A percentile compares a stretch with the other conserved stretches of the same genome.
Evolutionary conservation across 257 asterid species (phyloP).

Genomic region (Cordia subcordata): DNA sequence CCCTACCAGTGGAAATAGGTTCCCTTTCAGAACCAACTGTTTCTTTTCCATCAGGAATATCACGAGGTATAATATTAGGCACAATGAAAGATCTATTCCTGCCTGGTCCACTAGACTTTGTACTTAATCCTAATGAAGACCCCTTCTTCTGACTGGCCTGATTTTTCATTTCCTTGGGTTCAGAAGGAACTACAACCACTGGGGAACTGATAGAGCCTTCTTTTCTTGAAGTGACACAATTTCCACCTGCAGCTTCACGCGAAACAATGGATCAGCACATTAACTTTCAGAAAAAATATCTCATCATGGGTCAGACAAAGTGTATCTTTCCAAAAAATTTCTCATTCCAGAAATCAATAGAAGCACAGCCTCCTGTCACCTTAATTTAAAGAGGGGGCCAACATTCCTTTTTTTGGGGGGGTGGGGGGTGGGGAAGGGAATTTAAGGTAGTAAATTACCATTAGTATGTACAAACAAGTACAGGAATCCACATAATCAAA

Average conservation of each 20-base stretch:
- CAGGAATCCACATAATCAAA: too few relatives aligned
- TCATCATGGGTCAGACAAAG: background rate
- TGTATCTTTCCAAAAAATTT: background rate
- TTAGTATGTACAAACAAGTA: too few relatives aligned
- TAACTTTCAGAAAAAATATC: background rate
- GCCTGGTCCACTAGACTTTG: constrained; percentile 39
- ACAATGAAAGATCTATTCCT: constrained; percentile 48
- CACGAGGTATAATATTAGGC: constrained; percentile 75
- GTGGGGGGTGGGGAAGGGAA: background rate
- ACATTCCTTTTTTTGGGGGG: too few relatives aligned
- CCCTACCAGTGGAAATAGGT: constrained; percentile 40
- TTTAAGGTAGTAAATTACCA: too few relatives aligned
- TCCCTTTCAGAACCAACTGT: constrained; percentile 56
- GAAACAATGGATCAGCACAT: constrained; percentile 11
- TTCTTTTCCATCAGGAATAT: constrained; percentile 46
- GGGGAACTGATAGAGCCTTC: constrained; percentile 42
- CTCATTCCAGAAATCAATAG: background rate
- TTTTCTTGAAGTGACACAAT: constrained; percentile 41
- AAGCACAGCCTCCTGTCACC: too few relatives aligned
- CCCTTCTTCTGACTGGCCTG: constrained; percentile 55
- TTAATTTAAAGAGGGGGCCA: background rate
- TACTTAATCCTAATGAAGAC: constrained; percentile 34
- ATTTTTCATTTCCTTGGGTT: constrained; percentile 45
- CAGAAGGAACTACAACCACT: constrained; percentile 39
- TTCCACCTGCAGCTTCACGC: constrained; percentile 69